Evolutionary conservation across 495 filamentous ascomycete genomes (phyloP).

Genomic region (Schizothecium vesticola): DNA sequence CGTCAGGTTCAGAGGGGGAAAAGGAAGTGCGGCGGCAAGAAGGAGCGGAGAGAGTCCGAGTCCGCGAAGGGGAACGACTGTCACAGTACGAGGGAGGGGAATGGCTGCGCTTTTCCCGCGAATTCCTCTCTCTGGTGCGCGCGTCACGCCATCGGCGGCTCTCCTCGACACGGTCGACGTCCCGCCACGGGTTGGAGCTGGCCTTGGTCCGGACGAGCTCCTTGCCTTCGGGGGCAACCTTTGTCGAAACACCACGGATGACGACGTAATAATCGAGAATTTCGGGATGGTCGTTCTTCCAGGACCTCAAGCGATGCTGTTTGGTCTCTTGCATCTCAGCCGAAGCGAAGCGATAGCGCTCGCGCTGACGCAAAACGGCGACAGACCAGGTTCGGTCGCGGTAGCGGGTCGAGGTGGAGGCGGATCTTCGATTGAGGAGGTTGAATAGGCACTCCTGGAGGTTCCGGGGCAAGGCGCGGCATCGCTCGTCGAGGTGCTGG

Average conservation of each 20-base stretch:
- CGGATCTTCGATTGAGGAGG: constrained; percentile 14
- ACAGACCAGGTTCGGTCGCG: constrained; percentile 23
- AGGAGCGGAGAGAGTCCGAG: background rate
- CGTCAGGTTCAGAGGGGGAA: background rate
- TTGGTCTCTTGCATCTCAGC: constrained; percentile 16
- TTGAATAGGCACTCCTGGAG: constrained; percentile 9
- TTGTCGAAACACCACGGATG: constrained; percentile 22
- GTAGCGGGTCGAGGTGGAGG: constrained; percentile 14
- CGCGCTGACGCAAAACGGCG: constrained; percentile 15
- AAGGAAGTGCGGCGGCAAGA: background rate
- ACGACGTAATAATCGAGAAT: constrained; percentile 16
- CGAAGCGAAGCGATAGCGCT: constrained; percentile 13
- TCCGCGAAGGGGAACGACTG: background rate
- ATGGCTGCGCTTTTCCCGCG: background rate
- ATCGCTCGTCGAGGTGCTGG: constrained; percentile 21
- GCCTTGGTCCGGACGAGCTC: constrained; percentile 4
- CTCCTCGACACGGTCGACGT: constrained; percentile 11
- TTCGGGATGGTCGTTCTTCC: constrained; percentile 18
- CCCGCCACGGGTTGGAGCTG: constrained; percentile 18
- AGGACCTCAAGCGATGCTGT: constrained; percentile 17
- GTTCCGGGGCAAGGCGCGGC: constrained; percentile 9
- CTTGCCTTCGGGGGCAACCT: background rate
- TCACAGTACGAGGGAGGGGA: constrained; percentile 2
- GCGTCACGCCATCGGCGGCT: constrained; percentile 5
- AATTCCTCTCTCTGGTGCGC: background rate